Base-by-base conservation (phyloP, 2,329 filamentous ascomycete genomes). In the Ascochyta koolunga region DNA sequence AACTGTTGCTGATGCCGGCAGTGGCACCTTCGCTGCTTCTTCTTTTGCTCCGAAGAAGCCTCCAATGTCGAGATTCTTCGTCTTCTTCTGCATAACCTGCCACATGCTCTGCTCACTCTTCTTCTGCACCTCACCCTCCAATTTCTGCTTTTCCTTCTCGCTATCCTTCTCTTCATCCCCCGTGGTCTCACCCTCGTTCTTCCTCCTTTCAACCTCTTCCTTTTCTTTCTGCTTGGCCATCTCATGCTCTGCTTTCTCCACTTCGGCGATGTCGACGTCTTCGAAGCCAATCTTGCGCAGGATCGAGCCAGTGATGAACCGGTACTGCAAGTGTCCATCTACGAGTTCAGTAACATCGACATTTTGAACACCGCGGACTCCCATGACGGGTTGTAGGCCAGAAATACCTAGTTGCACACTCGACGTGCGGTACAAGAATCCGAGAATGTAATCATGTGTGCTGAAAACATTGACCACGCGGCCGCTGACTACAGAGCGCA, bases 381-480 rank as follows among this genome's bases (percentile, higher is more conserved):
- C 83, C 52, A 86, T 76, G 21, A 96, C 84, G 27, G 86, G 81
- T 70, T 96, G 89, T 1, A 98, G 78, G 0, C 93, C 93, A 0
- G 92, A 92, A 36, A 96, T 85, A 3, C 93, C 93, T 35, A 90
- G 83, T 60, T 95, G 89, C 24, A 96, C 83, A 54, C 88, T 92
- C 35, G 89, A 91, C 2, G 91, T 88, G 38, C 93, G 86, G 72
- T 97, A 96, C 16, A 96, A 79, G 70, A 96, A 93, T 1, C 86
- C 92, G 1, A 97, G 85, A 27, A 97, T 86, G 67, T 91, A 90
- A 74, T 97, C 93, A 56, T 95, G 93, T 46, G 88, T 86, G 1
- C 90, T 93, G 75, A 89, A 96, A 8, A 93, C 91, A 64, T 97
- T 97, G 64, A 96, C 89, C 7, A 96, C 82, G 52, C 89, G 84